A percentile compares a stretch with the other conserved stretches of the same genome.
phyloP scores from a whole-genome alignment of 2,329 filamentous ascomycete species.

The Rutstroemia sydowiana region DNA sequence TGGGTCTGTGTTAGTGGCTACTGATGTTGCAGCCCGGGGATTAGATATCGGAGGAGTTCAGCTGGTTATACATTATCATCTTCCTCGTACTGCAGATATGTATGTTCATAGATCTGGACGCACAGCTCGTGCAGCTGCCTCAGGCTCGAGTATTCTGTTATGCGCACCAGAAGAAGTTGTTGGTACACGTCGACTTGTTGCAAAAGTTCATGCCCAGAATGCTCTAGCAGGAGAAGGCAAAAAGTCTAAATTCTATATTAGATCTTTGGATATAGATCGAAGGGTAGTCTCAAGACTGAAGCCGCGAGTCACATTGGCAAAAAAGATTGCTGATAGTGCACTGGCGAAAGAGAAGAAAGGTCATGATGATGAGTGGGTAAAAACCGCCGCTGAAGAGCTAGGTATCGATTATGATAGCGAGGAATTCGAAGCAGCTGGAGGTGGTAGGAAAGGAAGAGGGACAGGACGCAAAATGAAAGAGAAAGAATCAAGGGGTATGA shows the following conservation, averaged over 20 bases:
- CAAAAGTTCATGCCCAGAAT: slow-evolving; percentile 71
- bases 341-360: slow-evolving; percentile 83
- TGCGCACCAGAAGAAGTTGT: slow-evolving; percentile 87
- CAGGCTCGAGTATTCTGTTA: slow-evolving; percentile 77
- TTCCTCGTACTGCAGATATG: slow-evolving; percentile 81
- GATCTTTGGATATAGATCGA: slow-evolving; percentile 75
- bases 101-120: slow-evolving; percentile 95
- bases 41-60: slow-evolving; percentile 89
- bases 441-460: slow-evolving; percentile 59
- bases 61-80: slow-evolving; percentile 89
- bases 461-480: slow-evolving; percentile 69
- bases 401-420: slow-evolving; percentile 92
- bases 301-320: slow-evolving; percentile 71
- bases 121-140: slow-evolving; percentile 74
- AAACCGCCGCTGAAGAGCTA: slow-evolving; percentile 78
- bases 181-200: slow-evolving; percentile 73
- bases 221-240: slow-evolving; percentile 33
- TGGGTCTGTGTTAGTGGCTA: slow-evolving; percentile 72
- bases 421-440: slow-evolving; percentile 60
- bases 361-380: slow-evolving; percentile 79
- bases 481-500: slow-evolving; percentile 57
- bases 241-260: slow-evolving; percentile 60
- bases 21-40: slow-evolving; percentile 87
- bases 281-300: slow-evolving; percentile 70
- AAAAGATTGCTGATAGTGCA: slow-evolving; percentile 73